A percentile compares a stretch with the other conserved stretches of the same genome.
These are phyloP conservation scores for Mycena leptocephala DNA, from an alignment of 768 basidiomycete genomes.

Conservation along the genomic window DNA sequence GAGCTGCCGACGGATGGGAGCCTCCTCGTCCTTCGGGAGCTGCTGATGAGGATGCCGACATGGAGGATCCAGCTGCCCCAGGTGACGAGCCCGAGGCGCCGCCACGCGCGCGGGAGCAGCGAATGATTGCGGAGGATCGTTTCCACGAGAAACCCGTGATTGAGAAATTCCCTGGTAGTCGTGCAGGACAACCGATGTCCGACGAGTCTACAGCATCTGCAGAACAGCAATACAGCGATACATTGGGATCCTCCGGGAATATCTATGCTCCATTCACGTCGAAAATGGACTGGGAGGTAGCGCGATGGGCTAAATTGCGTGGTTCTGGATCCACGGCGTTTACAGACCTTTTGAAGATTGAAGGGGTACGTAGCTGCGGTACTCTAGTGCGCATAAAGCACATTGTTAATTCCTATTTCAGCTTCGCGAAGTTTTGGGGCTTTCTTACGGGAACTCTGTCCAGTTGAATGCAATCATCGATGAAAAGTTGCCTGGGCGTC, in stretches of 20 bases:
- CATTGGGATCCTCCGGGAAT: constrained; percentile 21
- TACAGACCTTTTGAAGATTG: constrained; percentile 54
- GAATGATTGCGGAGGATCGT: constrained; percentile 4
- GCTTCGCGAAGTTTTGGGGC: constrained; percentile 35
- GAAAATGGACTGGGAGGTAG: constrained; percentile 57
- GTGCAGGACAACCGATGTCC: background rate
- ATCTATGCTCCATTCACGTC: constrained; percentile 52
- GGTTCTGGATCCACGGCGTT: constrained; percentile 56
- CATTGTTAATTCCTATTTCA: background rate
- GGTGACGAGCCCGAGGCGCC: background rate
- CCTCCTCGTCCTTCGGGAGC: background rate
- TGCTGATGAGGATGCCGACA: background rate
- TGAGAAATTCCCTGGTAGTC: background rate
- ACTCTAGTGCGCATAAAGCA: background rate
- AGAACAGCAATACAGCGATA: background rate
- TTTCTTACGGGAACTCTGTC: constrained; percentile 49
- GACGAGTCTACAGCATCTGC: background rate
- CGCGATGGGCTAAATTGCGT: constrained; percentile 55
- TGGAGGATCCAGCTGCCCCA: background rate
- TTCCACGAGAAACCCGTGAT: too few species aligned
- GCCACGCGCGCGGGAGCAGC: background rate
- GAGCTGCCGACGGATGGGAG: background rate
- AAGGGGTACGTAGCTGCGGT: constrained; percentile 44
- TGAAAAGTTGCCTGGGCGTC: constrained; percentile 42
- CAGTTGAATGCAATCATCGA: constrained; percentile 56